Evolutionary conservation across 140 eudicot species (phyloP), one percentile per base, ranked within the genome.

Genomic region (Ambrosia hybrid): DNA sequence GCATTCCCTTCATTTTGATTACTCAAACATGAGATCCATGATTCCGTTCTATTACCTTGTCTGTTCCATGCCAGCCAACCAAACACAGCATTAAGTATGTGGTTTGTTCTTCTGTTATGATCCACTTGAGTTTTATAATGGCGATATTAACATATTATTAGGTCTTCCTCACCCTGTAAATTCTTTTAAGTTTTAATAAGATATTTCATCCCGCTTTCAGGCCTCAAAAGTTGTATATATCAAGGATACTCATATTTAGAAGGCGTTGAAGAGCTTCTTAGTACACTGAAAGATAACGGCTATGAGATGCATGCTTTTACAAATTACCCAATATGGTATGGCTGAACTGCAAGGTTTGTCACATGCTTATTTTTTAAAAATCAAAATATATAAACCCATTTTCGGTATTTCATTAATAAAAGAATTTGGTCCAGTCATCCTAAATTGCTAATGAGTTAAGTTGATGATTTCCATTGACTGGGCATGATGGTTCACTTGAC

Each of bases 251-350:
- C 87, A 16, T 90, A 90, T 71, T 4, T 94, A 43, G 89, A 90
- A 72, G 99, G 99, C 2, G 67, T 94, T 15, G 96, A 94, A 83
- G 90, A 77, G 80, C 83, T 91, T 78, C 94, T 94, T 39, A 6
- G 59, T 63, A 65, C 80, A 70, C 79, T 94, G 8, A 90, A 85
- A 76, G 80, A 72, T 62, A 85, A 81, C 63, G 95, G 95, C 87
- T 90, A 84, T 73, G 99, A 94, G 76, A 90, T 94, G 84, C 97
- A 94, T 75, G 91, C 99, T 78, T 83, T 83, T 67, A 94, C 99
- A 70, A 94, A 94, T 80, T 94, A 90, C 81, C 99, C 99, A 58
- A 78, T 86, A 77, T 94, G 99, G 99, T 94, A 83, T 78, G 83
- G 51, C 70, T 67, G 60, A 73, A 71, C 17, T 49, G 41, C 56